Base-by-base conservation (phyloP, 148 eudicot species). In the Vaccinium corymbosum region DNA sequence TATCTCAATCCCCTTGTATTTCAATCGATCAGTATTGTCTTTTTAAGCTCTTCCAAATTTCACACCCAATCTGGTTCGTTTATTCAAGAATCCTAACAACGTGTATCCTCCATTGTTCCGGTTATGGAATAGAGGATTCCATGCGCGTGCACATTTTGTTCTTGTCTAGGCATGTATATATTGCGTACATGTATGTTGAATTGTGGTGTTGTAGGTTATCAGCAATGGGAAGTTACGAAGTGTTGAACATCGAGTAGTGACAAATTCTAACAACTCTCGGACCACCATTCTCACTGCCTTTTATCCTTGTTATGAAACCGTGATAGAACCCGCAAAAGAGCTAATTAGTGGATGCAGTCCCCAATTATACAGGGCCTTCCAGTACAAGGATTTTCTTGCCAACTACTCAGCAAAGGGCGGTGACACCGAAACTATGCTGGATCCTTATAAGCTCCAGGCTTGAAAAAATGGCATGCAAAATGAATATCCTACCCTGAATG, bases 241-340 rank as follows among this genome's bases (percentile, higher is more conserved):
- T 14, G 86, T 84, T 17, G 80, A 80, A 38, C 92, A 90, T 64
- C 76, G 90, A 38, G 90, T 79, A 15, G 89, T 87, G 76, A 82
- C 87, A 7, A 89, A 84, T 38, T 70, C 88, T 4, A 81, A 32
- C 5, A 19, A 76, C 17, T 87, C 88, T 50, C 50, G 92, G 76
- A 86, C 88, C 2, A 82, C 89, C 27, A 84, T 86, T 32, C 86
- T 74, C 15, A 86, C 83, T 50, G 86, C 87, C 85, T 81, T 85
- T 48, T 57, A 66, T 71, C 89, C 89, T 7, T 25, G 84, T 42
- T 7, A 55, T n/a, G 83, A 82, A 11, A 78, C 82, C 79, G 14
- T 84, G 1, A 83, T 88, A 7, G 87, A 87, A 25, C 90, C 92
- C 7, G 90, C 92, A 12, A 85, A 88, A 52, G 85, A 81, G 50